phyloP scores from a whole-genome alignment of 306 rosid genomes.

The Quercus alba region DNA sequence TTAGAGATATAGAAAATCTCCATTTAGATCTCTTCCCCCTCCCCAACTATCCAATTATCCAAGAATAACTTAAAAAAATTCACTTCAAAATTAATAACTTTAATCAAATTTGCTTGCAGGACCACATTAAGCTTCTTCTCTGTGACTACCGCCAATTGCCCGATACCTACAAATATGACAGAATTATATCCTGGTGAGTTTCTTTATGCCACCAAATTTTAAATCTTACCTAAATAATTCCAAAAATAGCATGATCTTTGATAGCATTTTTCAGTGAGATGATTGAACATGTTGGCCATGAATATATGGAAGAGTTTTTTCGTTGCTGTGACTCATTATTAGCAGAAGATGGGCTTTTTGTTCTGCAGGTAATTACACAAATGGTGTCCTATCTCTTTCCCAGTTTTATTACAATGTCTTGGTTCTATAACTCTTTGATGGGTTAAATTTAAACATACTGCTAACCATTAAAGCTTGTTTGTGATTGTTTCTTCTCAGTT shows the following conservation, averaged over 20 bases:
- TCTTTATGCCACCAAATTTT: neutral
- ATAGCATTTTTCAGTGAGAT: constrained; percentile 66
- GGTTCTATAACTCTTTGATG: neutral
- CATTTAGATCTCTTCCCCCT: no score
- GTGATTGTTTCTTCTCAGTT: constrained; percentile 36
- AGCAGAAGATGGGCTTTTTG: constrained; percentile 70
- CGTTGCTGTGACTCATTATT: constrained; percentile 69
- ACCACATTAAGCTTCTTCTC: constrained; percentile 60
- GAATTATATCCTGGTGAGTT: constrained; percentile 82
- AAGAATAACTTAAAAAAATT: no score
- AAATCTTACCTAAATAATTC: neutral
- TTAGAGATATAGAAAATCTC: no score
- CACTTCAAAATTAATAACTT: no score
- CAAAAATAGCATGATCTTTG: constrained; percentile 9
- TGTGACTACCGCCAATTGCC: constrained; percentile 86
- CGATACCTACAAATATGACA: constrained; percentile 48
- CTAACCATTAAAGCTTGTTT: constrained; percentile 25
- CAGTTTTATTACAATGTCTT: neutral
- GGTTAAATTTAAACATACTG: neutral
- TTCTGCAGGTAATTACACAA: constrained; percentile 58
- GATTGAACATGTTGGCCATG: constrained; percentile 81
- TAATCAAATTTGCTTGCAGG: constrained; percentile 38
- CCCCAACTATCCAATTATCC: no score
- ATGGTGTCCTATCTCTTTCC: neutral
- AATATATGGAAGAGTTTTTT: constrained; percentile 75